Conservation (phyloP, 257 asterid genomes). For the Solanum ahanhuiri region DNA sequence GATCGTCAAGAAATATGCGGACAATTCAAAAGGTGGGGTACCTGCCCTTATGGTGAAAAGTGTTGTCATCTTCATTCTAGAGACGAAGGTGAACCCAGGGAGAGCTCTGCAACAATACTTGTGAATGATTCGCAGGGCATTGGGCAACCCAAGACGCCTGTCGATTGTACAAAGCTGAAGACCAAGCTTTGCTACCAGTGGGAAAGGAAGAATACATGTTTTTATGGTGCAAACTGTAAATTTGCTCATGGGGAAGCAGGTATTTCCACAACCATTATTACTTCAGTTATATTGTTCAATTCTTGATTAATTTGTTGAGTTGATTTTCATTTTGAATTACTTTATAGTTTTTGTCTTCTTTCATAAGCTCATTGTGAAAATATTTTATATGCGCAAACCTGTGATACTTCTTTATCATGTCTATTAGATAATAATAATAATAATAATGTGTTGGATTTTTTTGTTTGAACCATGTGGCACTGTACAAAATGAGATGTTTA, state of each 20-base stretch:
- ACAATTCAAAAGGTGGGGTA: conserved; percentile 20
- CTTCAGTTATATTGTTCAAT: background rate
- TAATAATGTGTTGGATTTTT: background rate
- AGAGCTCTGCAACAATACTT: conserved; percentile 2
- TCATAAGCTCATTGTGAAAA: background rate
- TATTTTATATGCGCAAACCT: background rate
- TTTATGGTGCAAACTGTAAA: conserved; percentile 21
- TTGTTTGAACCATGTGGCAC: background rate
- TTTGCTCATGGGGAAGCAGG: conserved; percentile 51
- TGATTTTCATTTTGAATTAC: background rate
- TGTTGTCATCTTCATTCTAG: conserved; percentile 26
- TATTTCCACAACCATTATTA: conserved; percentile 1
- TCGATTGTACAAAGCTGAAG: conserved; percentile 3
- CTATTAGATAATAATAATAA: background rate
- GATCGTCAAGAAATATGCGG: conserved; percentile 16
- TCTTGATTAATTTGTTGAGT: background rate
- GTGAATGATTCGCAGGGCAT: background rate
- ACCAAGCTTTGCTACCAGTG: conserved; percentile 25
- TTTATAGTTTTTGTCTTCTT: background rate
- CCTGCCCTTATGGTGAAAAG: conserved; percentile 22
- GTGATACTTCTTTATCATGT: background rate
- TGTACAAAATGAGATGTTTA: background rate
- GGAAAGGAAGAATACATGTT: conserved; percentile 24
- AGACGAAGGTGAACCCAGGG: background rate
- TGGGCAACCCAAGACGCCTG: background rate